These are phyloP conservation scores for Oryza rufipogon DNA, from an alignment of 176 grass and related monocot species.

Conservation along the genomic window DNA sequence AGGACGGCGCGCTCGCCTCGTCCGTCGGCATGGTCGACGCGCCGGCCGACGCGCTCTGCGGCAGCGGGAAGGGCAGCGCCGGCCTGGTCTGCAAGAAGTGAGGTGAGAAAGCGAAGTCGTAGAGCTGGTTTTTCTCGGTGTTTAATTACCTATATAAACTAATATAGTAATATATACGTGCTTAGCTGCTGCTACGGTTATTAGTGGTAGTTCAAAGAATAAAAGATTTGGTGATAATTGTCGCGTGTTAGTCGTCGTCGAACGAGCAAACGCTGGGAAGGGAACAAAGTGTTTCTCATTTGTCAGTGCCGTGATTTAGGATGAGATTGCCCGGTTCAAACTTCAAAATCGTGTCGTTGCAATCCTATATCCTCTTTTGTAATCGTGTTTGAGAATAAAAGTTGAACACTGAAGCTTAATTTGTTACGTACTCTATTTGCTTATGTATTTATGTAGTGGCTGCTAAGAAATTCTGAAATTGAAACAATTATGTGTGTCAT, in stretches of 20 bases:
- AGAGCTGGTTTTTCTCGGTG: conserved; percentile 6
- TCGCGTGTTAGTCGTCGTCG: not conserved
- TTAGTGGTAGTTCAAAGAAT: not conserved
- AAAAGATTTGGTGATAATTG: not conserved
- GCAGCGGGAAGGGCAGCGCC: conserved; percentile 39
- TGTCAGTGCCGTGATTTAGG: conserved; percentile 18
- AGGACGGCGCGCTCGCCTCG: not conserved
- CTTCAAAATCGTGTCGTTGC: not conserved
- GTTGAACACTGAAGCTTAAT: not conserved
- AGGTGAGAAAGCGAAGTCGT: not conserved
- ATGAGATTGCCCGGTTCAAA: not conserved
- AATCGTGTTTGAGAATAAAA: not conserved
- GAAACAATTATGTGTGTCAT: not conserved
- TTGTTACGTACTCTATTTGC: not conserved
- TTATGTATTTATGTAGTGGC: not conserved
- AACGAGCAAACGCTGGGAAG: not conserved
- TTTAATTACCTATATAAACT: not conserved
- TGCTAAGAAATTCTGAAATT: not conserved
- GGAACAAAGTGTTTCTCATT: not conserved
- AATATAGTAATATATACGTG: not conserved
- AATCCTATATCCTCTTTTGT: conserved; percentile 14
- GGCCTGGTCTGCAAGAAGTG: conserved; percentile 66
- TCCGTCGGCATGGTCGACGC: conserved; percentile 12
- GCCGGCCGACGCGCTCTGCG: conserved; percentile 42
- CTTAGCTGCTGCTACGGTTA: conserved; percentile 35